Evolutionary conservation across 2,329 filamentous ascomycete species (phyloP), one percentile per base, ranked within the genome.

Genomic region (Aureobasidium namibiae): DNA sequence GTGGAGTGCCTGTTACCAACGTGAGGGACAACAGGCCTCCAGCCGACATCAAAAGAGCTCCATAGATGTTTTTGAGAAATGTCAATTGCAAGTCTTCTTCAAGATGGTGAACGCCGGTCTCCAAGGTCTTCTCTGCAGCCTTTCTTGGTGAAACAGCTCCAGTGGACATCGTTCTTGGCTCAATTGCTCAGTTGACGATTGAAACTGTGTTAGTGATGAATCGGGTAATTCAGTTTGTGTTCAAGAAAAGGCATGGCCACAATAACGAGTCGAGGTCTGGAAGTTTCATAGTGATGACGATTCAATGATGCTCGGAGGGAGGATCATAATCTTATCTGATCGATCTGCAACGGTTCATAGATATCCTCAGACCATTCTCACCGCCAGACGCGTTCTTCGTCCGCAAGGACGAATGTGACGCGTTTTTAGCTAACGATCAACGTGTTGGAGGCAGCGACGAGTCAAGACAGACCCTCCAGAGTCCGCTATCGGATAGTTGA

Each of bases 31-130:
- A 60, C 36, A 65, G 57, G 8, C 65, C 65, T 18, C 62, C 67
- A 1, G 65, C 58, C 14, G 65, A 67, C 9, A 68, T 56, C n/a
- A 67, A 59, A 0, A 68, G 41, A 11, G 63, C 67, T n/a, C 67
- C 67, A 31, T 67, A 67, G 61, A 68, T 45, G 52, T 68, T 68
- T 36, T 68, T 66, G 21, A 65, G 58, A 44, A 68, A 64, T 38
- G 61, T 62, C 11, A 65, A 61, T 18, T 61, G 49, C 11, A 61
- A 24, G 14, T 62, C 53, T 38, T 68, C 65, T n/a, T 50, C 41
- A 24, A 68, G 64, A 49, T 68, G 67, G 33, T 66, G 59, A 4
- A 65, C 26, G 44, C 67, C 67, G 2, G 57, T 64, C 34, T 65
- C 59, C 5, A 66, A 59, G 21, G 64, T 61, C 33, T 63, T 50